A percentile compares a stretch with the other conserved stretches of the same genome.
Evolutionary conservation across 768 basidiomycete genomes (phyloP).

Genomic region (Neoboletus brunneissimus): DNA sequence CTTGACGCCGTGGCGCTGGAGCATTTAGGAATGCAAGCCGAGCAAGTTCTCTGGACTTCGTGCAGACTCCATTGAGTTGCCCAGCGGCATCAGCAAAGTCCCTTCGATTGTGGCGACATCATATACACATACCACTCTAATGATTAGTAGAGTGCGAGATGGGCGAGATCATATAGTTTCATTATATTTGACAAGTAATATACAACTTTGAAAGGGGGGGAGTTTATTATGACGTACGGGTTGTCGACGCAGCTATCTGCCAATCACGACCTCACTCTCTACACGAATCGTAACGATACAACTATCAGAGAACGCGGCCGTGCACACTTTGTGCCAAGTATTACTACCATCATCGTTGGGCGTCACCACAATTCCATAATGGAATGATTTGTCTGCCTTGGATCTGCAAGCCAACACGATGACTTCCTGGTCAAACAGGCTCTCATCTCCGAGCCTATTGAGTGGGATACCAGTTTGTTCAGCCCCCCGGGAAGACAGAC

Average conservation of each 20-base stretch:
- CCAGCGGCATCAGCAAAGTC: neutral
- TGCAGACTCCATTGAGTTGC: neutral
- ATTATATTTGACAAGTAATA: neutral
- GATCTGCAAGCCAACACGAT: constrained; percentile 8
- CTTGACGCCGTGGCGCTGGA: neutral
- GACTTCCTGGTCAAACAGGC: constrained; percentile 5
- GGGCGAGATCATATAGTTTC: neutral
- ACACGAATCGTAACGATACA: neutral
- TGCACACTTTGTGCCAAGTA: constrained; percentile 10
- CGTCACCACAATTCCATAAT: constrained; percentile 9
- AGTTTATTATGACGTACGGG: neutral
- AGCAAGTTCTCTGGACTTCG: neutral
- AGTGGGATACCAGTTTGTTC: neutral
- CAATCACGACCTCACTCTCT: constrained; percentile 3
- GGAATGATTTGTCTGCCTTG: constrained; percentile 3
- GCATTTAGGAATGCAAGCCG: constrained; percentile 3
- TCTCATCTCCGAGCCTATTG: constrained; percentile 7
- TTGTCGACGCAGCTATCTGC: neutral
- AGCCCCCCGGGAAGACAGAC: neutral
- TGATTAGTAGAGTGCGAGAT: too few species aligned
- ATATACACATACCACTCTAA: too few species aligned
- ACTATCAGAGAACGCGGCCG: constrained; percentile 3
- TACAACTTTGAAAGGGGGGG: neutral
- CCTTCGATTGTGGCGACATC: neutral
- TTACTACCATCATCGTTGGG: neutral